phyloP scores from a whole-genome alignment of 2,329 filamentous ascomycete species.

The Cephalotrichum gorgonifer region DNA sequence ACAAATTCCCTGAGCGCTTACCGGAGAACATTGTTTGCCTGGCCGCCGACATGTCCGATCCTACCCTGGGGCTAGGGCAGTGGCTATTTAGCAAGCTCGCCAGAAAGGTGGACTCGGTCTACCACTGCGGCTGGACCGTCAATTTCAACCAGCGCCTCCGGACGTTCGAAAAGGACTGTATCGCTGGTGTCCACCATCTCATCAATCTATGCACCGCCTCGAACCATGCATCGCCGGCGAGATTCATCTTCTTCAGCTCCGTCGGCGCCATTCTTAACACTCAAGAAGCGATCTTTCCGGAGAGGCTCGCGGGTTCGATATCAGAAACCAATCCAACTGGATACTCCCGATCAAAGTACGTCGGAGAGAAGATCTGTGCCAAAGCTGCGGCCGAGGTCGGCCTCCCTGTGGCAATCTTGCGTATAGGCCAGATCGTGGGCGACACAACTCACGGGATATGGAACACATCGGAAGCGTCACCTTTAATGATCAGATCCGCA shows the following conservation, averaged over 20 bases:
- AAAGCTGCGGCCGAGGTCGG: slow-evolving; percentile 17
- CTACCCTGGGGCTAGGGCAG: slow-evolving; percentile 10
- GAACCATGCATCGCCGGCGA: slow-evolving; percentile 20
- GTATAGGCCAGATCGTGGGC: slow-evolving; percentile 34
- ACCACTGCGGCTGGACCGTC: slow-evolving; percentile 43
- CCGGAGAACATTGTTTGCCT: slow-evolving; percentile 28
- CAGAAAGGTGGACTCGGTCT: slow-evolving; percentile 17
- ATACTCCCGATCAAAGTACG: slow-evolving; percentile 38
- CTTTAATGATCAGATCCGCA: slow-evolving; percentile 35
- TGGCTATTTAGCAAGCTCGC: not conserved
- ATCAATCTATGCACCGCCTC: slow-evolving; percentile 26
- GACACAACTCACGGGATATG: slow-evolving; percentile 33
- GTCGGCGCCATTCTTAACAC: slow-evolving; percentile 29
- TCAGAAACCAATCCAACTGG: slow-evolving; percentile 35
- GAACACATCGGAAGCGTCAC: slow-evolving; percentile 38
- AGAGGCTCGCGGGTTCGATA: slow-evolving; percentile 23
- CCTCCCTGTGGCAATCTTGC: slow-evolving; percentile 23
- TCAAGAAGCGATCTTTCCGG: slow-evolving; percentile 23
- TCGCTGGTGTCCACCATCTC: slow-evolving; percentile 32
- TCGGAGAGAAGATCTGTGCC: slow-evolving; percentile 32
- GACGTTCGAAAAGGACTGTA: slow-evolving; percentile 35
- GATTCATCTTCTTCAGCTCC: slow-evolving; percentile 33
- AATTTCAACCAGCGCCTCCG: slow-evolving; percentile 41
- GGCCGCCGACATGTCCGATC: slow-evolving; percentile 11
- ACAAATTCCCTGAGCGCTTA: slow-evolving; percentile 20